Base-by-base conservation (phyloP, 306 rosid species). In the Gynostemma pentaphyllum region DNA sequence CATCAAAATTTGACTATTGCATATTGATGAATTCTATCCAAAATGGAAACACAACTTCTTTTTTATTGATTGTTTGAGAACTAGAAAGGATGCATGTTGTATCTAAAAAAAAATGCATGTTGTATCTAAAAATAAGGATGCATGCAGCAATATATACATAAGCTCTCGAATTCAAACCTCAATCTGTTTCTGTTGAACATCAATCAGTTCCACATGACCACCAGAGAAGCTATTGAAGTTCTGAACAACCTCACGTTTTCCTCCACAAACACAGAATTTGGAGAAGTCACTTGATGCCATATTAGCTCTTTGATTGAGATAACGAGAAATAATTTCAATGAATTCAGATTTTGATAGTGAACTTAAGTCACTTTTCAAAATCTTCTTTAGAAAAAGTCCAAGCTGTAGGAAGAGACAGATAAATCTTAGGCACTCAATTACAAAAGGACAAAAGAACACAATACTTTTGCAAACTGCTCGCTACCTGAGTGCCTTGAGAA, bases 401-500 rank as follows among this genome's bases (percentile, higher is more conserved):
- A 92, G 90, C 97, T 94, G 82, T 68, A 65, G 53, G 66, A 32
- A 48, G 50, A 42, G 28, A 52, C 40, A 36, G 23, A 44, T 47
- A 72, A 27, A 36, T 19, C 22, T 40, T 41, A 4, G 41, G 15
- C 39, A 41, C 50, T 14, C 36, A 34, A 49, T 62, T 39, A 48
- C 59, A n/a, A 19, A 28, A 69, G 59, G 53, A 64, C 62, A 53
- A 18, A 7, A 22, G 19, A 39, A 53, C 40, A 56, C 41, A 40
- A 32, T 32, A 2, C 37, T 32, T 32, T 32, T 3, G 37, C 37
- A 32, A 32, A 32, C 37, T 32, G 7, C 37, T 32, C 7, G 7
- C n/a, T 76, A 92, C 98, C 96, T 92, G 94, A 65, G 87, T 83
- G 76, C 95, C 90, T 84, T 85, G 98, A 59, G 96, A 88, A 75